Evolutionary conservation across 305 asterid species (phyloP).

Genomic region (Fraxinus sp.): DNA sequence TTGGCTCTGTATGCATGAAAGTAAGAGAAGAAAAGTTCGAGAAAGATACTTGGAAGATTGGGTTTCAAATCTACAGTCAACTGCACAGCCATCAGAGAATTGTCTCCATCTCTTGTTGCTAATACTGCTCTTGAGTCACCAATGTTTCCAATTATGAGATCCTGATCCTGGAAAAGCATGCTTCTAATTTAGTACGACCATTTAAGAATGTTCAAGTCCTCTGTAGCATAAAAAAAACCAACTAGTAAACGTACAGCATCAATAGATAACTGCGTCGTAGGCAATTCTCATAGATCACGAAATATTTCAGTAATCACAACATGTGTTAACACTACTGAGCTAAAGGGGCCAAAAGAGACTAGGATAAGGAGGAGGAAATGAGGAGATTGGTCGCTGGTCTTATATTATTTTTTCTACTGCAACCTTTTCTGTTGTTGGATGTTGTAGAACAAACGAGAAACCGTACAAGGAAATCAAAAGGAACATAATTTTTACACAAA

Average conservation of each 20-base stretch:
- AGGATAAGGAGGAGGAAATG: not conserved
- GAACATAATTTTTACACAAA: not conserved
- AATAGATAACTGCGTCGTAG: not conserved
- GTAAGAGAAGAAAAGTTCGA: not conserved
- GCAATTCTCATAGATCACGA: not conserved
- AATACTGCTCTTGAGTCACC: slow-evolving; percentile 41
- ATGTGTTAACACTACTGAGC: not conserved
- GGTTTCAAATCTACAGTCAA: slow-evolving; percentile 40
- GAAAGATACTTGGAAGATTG: slow-evolving; percentile 31
- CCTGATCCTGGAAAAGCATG: slow-evolving; percentile 24
- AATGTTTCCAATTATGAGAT: slow-evolving; percentile 37
- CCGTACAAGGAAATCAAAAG: not conserved
- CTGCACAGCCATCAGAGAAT: slow-evolving; percentile 31
- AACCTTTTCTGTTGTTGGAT: not conserved
- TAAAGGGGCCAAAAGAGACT: not conserved
- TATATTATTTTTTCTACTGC: not conserved
- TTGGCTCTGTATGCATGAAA: not conserved
- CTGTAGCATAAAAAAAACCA: not conserved
- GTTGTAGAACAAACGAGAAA: not conserved
- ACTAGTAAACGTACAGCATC: not conserved
- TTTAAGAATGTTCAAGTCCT: not conserved
- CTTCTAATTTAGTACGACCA: not conserved
- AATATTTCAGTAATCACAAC: not conserved
- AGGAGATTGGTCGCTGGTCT: not conserved
- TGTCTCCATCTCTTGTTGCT: slow-evolving; percentile 27